Evolutionary conservation across 805 yeast genomes (phyloP), one percentile per base, ranked within the genome.

Genomic region (Isabelozyma gotoi): DNA sequence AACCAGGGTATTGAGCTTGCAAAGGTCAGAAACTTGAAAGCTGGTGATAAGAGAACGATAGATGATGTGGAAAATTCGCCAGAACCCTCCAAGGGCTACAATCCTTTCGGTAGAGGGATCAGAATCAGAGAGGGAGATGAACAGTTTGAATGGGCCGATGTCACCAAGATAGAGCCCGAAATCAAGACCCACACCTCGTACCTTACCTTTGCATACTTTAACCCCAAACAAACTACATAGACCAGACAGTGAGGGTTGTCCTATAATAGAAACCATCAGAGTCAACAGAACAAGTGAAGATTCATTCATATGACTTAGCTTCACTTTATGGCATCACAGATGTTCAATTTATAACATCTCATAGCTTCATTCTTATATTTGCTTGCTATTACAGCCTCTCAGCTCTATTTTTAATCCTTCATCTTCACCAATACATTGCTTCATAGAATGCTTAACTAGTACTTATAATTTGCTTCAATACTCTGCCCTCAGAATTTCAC

Each of bases 161-260:
- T 91, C n/a, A 81, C 96, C 14, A 84, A 82, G 60, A 73, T 83
- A 7, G 99, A 92, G 61, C 56, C 82, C 3, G 98, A 94, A 59
- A 74, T 92, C 54, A 92, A 92, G 67, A 84, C 90, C 5, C 99
- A 94, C 56, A 94, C 99, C 0, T 88, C 97, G 0, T 94, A 89
- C 60, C 68, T 94, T 56, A 88, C 97, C 2, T 94, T 94, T 76
- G 99, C 99, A 18, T 75, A 73, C 45, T 76, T 63, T 64, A 47
- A 56, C 27, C 53, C 55, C 16, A 16, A 32, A 32, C 17, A 32
- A 15, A 32, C 34, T n/a, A n/a, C n/a, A n/a, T n/a, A n/a, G n/a
- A n/a, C n/a, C n/a, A n/a, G n/a, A n/a, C n/a, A n/a, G n/a, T n/a
- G n/a, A n/a, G n/a, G n/a, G n/a, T n/a, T n/a, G n/a, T n/a, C n/a